Evolutionary conservation across 805 yeast species (phyloP), one percentile per base, ranked within the genome.

Genomic region (Zygosaccharomyces gambellarensis): DNA sequence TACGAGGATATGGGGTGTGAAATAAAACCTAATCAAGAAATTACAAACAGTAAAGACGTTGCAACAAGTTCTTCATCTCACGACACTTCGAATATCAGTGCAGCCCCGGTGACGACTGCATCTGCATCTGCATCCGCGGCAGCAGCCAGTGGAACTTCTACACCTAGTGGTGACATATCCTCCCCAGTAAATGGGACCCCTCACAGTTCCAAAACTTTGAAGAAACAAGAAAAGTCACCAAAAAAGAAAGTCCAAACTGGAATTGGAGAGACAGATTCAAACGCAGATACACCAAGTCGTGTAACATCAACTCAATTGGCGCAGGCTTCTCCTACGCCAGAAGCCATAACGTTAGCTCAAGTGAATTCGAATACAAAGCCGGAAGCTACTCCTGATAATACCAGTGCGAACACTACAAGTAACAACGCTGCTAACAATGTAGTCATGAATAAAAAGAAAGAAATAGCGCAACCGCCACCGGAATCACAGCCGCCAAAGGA

Each of bases 1-100:
- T 94, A 92, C 68, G 97, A 94, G 58, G 88, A 83, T 51, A 76
- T 94, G 58, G 90, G 84, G 39, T 77, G 68, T 48, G 68, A 65
- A 53, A 54, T 66, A 21, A 54, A 55, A 36, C 59, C 90, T 39
- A 82, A 76, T 11, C 46, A 49, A 49, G 86, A 79, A 38, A 74
- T 50, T 12, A 39, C 43, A 22, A 47, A 32, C 48, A 14, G 29
- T 49, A 29, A 31, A 22, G 30, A 44, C 28, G 39, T 34, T 31
- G 23, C 44, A 14, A 17, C 39, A 9, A 19, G 25, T 22, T 11
- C 23, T 7, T 22, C 44, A 10, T 28, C 46, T 3, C 43, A 17
- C 10, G 34, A 30, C 12, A 10, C 29, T 21, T 22, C 36, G 4
- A 21, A 12, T 21, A 22, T 12, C 5, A 39, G 14, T 42, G n/a